Evolutionary conservation across 768 basidiomycete genomes (phyloP).

Genomic region (Lentinula guzmanii): DNA sequence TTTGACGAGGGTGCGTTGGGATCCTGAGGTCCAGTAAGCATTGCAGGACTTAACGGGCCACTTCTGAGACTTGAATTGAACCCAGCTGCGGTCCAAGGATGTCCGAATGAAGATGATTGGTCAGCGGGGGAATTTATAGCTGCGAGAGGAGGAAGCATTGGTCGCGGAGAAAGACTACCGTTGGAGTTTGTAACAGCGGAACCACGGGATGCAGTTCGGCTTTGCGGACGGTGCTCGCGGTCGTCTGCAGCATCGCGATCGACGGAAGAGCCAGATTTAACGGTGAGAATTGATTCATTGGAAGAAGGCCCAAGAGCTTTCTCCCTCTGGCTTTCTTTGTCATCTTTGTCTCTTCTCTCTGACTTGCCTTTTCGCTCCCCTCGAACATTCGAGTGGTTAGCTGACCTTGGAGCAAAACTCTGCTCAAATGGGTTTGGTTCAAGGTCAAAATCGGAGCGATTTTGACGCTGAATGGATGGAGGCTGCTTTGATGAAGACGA

Average conservation of each 20-base stretch:
- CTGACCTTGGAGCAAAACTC: constrained; percentile 55
- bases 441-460: constrained; percentile 61
- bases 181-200: constrained; percentile 21
- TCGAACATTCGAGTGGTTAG: constrained; percentile 46
- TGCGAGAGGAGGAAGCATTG: constrained; percentile 77
- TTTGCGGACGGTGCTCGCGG: not conserved
- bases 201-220: constrained; percentile 25
- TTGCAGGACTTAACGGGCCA: constrained; percentile 92
- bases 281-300: constrained; percentile 25
- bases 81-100: constrained; percentile 45
- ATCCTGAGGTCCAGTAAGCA: constrained; percentile 84
- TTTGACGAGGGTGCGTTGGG: constrained; percentile 23
- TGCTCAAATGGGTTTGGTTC: constrained; percentile 96
- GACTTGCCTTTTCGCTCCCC: constrained; percentile 25
- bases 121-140: constrained; percentile 71
- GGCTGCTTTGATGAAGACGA: constrained; percentile 12
- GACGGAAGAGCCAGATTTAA: constrained; percentile 10
- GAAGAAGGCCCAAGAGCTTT: constrained; percentile 20
- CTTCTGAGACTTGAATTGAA: constrained; percentile 77
- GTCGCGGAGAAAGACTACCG: constrained; percentile 32
- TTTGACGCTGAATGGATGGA: constrained; percentile 32
- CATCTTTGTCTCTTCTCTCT: not conserved
- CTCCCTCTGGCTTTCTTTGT: not conserved
- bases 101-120: constrained; percentile 36
- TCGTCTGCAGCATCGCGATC: not conserved